Conservation (phyloP, 352 stramenopile genomes). For the Phytopythium mirpurense region DNA sequence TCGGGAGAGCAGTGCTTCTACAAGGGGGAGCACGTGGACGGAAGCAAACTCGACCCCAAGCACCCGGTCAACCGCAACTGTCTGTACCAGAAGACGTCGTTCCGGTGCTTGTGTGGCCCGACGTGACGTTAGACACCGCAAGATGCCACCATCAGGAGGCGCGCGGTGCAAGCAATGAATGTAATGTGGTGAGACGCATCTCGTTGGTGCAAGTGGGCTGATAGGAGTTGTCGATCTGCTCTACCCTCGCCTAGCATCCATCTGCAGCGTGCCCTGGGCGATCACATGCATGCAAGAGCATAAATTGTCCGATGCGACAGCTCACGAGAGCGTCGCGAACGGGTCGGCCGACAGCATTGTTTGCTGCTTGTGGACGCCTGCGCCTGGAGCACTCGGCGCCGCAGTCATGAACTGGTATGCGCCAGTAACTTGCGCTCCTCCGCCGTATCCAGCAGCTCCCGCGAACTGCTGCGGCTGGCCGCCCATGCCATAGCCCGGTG, state of each 20-base stretch:
- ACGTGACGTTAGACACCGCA: constrained; percentile 22
- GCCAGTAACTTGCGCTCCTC: constrained; percentile 11
- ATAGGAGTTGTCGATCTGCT: too few relatives aligned
- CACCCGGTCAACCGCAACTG: constrained; percentile 77
- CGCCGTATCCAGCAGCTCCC: constrained; percentile 16
- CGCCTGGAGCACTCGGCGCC: constrained; percentile 10
- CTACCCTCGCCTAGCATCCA: too few relatives aligned
- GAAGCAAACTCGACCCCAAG: constrained; percentile 43
- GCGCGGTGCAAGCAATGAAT: constrained; percentile 6
- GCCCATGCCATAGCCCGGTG: constrained; percentile 18
- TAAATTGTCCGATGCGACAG: too few relatives aligned
- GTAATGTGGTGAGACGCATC: not conserved
- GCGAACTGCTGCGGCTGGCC: constrained; percentile 8
- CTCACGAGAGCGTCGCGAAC: constrained; percentile 58
- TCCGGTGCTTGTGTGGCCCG: constrained; percentile 60
- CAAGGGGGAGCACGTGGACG: constrained; percentile 46
- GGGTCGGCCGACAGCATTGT: constrained; percentile 33
- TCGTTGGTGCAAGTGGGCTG: constrained; percentile 10
- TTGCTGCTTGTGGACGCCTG: constrained; percentile 16
- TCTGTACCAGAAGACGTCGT: constrained; percentile 58
- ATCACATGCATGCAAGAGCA: too few relatives aligned
- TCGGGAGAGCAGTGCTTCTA: constrained; percentile 58
- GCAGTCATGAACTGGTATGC: constrained; percentile 41
- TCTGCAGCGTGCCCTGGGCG: too few relatives aligned
- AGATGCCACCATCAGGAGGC: not conserved